These are phyloP conservation scores for Aphanoascus verrucosus DNA, from an alignment of 2,329 filamentous ascomycete species.

Conservation along the genomic window DNA sequence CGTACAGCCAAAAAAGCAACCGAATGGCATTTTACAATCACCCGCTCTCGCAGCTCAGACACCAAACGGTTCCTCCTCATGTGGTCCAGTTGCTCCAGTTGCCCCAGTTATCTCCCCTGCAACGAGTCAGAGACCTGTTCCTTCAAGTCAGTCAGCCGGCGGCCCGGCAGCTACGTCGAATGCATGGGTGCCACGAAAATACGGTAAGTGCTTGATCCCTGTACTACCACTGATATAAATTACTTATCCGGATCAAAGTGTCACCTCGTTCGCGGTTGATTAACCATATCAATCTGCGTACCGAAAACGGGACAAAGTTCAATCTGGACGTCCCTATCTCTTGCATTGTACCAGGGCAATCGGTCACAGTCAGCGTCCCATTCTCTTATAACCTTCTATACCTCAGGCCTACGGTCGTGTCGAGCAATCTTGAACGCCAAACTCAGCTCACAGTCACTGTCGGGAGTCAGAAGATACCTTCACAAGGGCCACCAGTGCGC, in stretches of 20 bases:
- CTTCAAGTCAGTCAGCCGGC: background rate
- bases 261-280: slow-evolving; percentile 5
- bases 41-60: background rate
- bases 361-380: slow-evolving; percentile 59
- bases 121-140: background rate
- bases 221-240: background rate
- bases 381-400: slow-evolving; percentile 58
- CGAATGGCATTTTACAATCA: slow-evolving; percentile 5
- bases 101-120: background rate
- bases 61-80: background rate
- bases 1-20: background rate
- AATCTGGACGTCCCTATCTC: slow-evolving; percentile 56
- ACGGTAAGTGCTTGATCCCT: background rate
- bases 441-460: slow-evolving; percentile 67
- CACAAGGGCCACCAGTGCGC: slow-evolving; percentile 46
- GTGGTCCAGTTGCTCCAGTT: background rate
- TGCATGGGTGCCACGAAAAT: slow-evolving; percentile 1
- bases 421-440: slow-evolving; percentile 54
- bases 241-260: background rate
- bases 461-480: slow-evolving; percentile 54
- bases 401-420: slow-evolving; percentile 55
- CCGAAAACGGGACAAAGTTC: slow-evolving; percentile 35
- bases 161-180: background rate
- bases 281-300: slow-evolving; percentile 1
- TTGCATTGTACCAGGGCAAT: slow-evolving; percentile 56